phyloP scores from a whole-genome alignment of 2,329 filamentous ascomycete genomes.

The Plectosphaerella plurivora region DNA sequence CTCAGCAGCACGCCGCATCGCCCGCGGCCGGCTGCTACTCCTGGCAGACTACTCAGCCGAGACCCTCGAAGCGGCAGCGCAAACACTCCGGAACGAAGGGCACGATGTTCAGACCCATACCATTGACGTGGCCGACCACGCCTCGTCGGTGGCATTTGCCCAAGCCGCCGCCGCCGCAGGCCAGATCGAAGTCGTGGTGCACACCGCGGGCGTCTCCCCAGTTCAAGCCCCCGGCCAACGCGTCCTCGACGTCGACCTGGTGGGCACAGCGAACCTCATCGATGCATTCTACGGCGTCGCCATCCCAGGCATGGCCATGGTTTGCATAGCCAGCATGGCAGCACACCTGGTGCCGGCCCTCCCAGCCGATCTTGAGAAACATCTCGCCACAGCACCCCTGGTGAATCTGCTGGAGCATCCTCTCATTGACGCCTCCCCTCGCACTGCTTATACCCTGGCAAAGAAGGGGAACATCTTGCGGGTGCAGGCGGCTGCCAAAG shows the following conservation, averaged over 20 bases:
- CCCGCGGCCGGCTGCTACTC: background rate
- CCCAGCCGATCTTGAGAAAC: background rate
- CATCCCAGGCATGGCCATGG: background rate
- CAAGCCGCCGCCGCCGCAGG: background rate
- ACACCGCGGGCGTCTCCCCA: constrained; percentile 3
- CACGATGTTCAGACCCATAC: background rate
- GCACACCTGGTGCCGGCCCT: background rate
- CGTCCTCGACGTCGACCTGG: constrained; percentile 1
- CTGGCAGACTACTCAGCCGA: constrained; percentile 1
- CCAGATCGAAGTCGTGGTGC: constrained; percentile 1
- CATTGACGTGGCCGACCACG: background rate
- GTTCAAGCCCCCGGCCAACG: background rate
- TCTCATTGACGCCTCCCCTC: background rate
- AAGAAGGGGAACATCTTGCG: constrained; percentile 4
- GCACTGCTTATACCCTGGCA: background rate
- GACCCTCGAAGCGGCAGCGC: background rate
- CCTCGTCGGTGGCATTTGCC: background rate
- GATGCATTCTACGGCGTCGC: constrained; percentile 1
- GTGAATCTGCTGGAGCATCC: background rate
- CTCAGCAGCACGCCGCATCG: constrained; percentile 1
- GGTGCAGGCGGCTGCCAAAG: background rate
- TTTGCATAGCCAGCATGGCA: constrained; percentile 1
- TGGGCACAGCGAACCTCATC: background rate
- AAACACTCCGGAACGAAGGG: background rate
- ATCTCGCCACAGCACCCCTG: constrained; percentile 3